A percentile compares a stretch with the other conserved stretches of the same genome.
phyloP scores from a whole-genome alignment of 169 alveolate genomes.

The Besnoitia besnoiti region DNA sequence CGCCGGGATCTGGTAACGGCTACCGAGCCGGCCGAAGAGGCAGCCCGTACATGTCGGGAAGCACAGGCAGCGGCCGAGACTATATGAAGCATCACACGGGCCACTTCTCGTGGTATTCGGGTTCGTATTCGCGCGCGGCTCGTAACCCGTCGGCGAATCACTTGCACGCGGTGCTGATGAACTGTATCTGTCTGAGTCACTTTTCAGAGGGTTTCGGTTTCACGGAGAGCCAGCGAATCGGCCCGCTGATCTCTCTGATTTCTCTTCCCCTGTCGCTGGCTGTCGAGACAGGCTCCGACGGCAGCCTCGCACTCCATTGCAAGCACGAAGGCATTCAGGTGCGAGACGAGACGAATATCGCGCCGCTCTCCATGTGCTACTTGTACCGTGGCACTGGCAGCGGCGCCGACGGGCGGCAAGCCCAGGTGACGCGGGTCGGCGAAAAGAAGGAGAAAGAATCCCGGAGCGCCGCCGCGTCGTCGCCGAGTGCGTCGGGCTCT shows the following conservation, averaged over 20 bases:
- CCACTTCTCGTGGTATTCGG: neutral
- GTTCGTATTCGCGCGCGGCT: neutral
- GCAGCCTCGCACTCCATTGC: neutral
- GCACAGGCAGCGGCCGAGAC: neutral
- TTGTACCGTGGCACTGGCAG: conserved; percentile 48
- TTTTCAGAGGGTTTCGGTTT: neutral
- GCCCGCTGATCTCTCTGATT: neutral
- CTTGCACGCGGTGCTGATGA: neutral
- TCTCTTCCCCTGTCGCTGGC: neutral
- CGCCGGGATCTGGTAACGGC: too few relatives aligned
- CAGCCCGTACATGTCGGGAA: neutral
- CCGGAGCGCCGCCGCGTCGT: neutral
- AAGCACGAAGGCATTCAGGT: conserved; percentile 23
- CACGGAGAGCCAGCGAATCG: neutral
- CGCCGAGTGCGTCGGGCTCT: too few relatives aligned
- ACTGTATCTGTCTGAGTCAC: neutral
- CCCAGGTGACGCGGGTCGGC: conserved; percentile 20
- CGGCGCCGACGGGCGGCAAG: neutral
- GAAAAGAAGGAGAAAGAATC: neutral
- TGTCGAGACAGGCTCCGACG: conserved; percentile 38
- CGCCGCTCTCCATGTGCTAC: conserved; percentile 49
- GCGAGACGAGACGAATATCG: conserved; percentile 59
- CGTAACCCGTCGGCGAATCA: neutral
- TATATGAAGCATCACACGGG: neutral
- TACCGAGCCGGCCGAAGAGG: neutral